Conservation (phyloP, 2,329 filamentous ascomycete species). For the Ambrosiella cleistominuta region DNA sequence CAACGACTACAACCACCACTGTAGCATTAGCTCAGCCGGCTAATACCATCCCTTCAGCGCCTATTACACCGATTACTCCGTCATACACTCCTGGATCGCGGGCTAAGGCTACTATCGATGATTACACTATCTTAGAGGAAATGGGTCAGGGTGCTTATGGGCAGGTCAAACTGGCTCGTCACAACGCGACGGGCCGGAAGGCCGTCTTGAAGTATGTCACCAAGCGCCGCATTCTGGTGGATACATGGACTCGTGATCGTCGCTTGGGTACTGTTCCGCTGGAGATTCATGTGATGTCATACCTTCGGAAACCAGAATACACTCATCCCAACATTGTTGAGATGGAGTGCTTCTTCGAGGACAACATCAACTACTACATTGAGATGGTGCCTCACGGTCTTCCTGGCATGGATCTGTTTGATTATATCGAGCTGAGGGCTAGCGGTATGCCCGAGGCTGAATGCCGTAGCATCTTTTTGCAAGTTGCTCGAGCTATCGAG, state of each 20-base stretch:
- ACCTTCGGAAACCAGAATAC: constrained; percentile 57
- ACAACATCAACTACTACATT: constrained; percentile 91
- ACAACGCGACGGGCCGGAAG: constrained; percentile 65
- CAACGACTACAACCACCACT: background rate
- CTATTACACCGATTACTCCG: constrained; percentile 18
- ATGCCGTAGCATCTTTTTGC: constrained; percentile 84
- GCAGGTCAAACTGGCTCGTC: constrained; percentile 84
- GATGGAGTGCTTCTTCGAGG: constrained; percentile 59
- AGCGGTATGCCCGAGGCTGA: constrained; percentile 85
- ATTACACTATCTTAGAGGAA: constrained; percentile 86
- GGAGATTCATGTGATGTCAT: constrained; percentile 94
- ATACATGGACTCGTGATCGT: constrained; percentile 94
- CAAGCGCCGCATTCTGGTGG: constrained; percentile 87
- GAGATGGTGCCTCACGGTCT: constrained; percentile 93
- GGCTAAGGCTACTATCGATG: constrained; percentile 44
- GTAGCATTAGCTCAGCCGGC: background rate
- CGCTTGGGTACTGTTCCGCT: constrained; percentile 84
- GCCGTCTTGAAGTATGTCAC: constrained; percentile 96
- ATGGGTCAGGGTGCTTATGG: constrained; percentile 98
- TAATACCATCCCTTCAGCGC: background rate
- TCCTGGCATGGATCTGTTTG: constrained; percentile 95
- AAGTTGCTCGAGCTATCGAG: constrained; percentile 76
- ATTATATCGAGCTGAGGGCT: constrained; percentile 90
- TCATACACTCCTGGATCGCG: constrained; percentile 42
- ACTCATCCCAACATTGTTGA: constrained; percentile 53